A percentile compares a stretch with the other conserved stretches of the same genome.
phyloP scores from a whole-genome alignment of 1,284 basidiomycete genomes.

The Cryptococcus depauperatus region DNA sequence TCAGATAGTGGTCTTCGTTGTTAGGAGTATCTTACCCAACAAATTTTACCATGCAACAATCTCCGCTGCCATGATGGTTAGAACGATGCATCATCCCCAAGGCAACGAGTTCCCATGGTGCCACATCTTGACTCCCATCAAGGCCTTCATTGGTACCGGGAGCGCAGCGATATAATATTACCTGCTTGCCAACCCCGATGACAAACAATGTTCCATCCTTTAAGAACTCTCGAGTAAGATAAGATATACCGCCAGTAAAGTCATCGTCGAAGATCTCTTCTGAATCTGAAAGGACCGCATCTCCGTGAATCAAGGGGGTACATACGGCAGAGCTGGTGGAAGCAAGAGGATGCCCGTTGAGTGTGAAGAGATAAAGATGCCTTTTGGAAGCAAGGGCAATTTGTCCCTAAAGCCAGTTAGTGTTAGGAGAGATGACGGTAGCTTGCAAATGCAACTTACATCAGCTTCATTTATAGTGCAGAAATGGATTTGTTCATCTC shows the following conservation, averaged over 20 bases:
- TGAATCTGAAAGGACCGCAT: background rate
- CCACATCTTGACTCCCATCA: constrained; percentile 17
- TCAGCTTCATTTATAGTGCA: constrained; percentile 77
- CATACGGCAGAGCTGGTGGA: constrained; percentile 15
- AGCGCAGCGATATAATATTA: constrained; percentile 33
- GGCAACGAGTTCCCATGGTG: constrained; percentile 38
- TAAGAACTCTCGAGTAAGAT: constrained; percentile 40
- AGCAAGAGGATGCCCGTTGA: constrained; percentile 44
- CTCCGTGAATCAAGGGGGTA: background rate
- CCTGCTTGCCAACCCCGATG: constrained; percentile 30
- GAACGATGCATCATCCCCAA: constrained; percentile 30
- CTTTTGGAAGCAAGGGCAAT: constrained; percentile 36
- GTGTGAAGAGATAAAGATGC: constrained; percentile 39
- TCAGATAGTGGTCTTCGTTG: too few species aligned
- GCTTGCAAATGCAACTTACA: constrained; percentile 47
- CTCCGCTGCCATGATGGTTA: constrained; percentile 25
- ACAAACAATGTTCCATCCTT: constrained; percentile 34
- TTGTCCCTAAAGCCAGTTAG: constrained; percentile 27
- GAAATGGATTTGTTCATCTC: constrained; percentile 54
- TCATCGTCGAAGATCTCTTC: constrained; percentile 6
- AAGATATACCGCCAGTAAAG: constrained; percentile 40
- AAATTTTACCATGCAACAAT: constrained; percentile 38
- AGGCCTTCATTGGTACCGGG: constrained; percentile 28
- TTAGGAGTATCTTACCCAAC: constrained; percentile 35
- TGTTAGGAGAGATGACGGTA: background rate